phyloP scores from a whole-genome alignment of 139 green algal genomes.

The Yamagishiella unicocca region DNA sequence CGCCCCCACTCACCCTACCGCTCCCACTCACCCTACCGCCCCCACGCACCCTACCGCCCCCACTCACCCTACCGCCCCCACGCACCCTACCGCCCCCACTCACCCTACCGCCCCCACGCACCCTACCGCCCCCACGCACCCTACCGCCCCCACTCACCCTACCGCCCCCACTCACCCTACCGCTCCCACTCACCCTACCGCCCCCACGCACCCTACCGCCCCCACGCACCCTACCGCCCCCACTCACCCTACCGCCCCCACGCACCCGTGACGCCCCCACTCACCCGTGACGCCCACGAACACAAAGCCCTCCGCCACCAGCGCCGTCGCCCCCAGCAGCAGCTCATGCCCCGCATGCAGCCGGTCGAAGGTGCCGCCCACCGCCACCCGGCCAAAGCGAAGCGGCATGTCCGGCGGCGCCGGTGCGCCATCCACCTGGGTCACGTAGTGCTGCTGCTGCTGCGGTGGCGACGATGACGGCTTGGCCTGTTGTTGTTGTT shows the following conservation, averaged over 20 bases:
- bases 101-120: too few species aligned
- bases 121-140: background rate
- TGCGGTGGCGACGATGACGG: too few species aligned
- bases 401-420: slow-evolving; percentile 28
- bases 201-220: background rate
- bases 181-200: background rate
- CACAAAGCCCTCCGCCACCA: slow-evolving; percentile 64
- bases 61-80: too few species aligned
- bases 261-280: background rate
- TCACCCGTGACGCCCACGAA: slow-evolving; percentile 88
- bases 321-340: slow-evolving; percentile 85
- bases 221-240: background rate
- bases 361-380: slow-evolving; percentile 95
- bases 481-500: too few species aligned
- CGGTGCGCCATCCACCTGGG: slow-evolving; percentile 4
- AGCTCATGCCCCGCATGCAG: slow-evolving; percentile 93
- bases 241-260: background rate
- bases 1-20: background rate
- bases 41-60: too few species aligned
- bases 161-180: background rate
- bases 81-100: too few species aligned
- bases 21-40: background rate
- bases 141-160: background rate
- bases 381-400: slow-evolving; percentile 76
- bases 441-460: background rate